Evolutionary conservation across 164 flowering plant genomes (phyloP), one percentile per base, ranked within the genome.

Genomic region (Magnolia changhungtana): DNA sequence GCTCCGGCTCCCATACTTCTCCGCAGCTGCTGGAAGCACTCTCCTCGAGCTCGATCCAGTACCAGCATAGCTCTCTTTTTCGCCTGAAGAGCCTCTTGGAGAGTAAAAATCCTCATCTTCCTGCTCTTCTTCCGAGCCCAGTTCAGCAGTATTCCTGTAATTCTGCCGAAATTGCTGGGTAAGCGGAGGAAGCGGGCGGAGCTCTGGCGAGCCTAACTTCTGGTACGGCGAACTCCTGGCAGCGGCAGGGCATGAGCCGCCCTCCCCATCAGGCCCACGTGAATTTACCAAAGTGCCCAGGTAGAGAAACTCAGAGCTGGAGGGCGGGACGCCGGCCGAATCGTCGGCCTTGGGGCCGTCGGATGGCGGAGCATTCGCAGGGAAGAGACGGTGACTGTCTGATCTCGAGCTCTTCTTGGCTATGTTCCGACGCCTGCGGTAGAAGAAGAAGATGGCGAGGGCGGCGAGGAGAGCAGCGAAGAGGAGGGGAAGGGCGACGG

Each of bases 191-290:
- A 91, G 83, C 3, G 93, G 95, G 14, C 64, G 87, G 64, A 91
- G 87, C 82, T 88, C 95, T 72, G 95, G 95, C 8, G 95, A 91
- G n/a, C 85, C 88, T 80, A 87, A 19, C 73, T 84, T 89, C 83
- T 82, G 70, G 58, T 83, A 78, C n/a, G 82, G 83, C 52, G 78
- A 72, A 59, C 20, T 74, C 18, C 50, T 67, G 24, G 74, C 68
- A 16, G n/a, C 67, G 24, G 61, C 78, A 27, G 64, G 31, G 4
- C 73, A 72, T 0, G 79, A 45, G 58, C 71, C 69, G 10, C 74
- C 72, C 1, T 74, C 72, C 1, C 77, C 84, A 7, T 82, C 88
- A 50, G 81, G 29, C 9, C 83, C 77, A 3, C 83, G 80, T 0
- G 91, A 79, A 52, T 81, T 88, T 5, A 85, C 90, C 29, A 90